phyloP scores from a whole-genome alignment of 2,329 filamentous ascomycete genomes.

The Proliferodiscus dingleyae region DNA sequence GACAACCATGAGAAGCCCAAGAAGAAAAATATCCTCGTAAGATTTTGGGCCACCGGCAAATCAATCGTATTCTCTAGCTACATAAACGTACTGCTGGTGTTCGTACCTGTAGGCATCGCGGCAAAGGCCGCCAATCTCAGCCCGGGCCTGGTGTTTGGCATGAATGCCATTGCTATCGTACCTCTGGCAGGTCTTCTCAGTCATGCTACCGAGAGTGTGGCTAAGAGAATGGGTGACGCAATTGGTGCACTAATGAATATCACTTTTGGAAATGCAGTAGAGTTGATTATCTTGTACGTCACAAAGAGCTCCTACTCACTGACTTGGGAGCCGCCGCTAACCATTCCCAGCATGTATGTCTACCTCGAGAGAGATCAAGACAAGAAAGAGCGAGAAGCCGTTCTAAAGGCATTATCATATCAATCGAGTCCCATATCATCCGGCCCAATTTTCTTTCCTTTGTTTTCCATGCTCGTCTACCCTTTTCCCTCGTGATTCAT shows the following conservation, averaged over 20 bases:
- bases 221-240: constrained; percentile 66
- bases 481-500: constrained; percentile 23
- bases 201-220: constrained; percentile 71
- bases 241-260: constrained; percentile 70
- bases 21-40: constrained; percentile 25
- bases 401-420: constrained; percentile 39
- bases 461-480: constrained; percentile 17
- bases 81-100: constrained; percentile 72
- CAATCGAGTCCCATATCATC: constrained; percentile 42
- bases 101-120: constrained; percentile 73
- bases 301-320: neutral
- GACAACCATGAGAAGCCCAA: constrained; percentile 26
- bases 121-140: constrained; percentile 50
- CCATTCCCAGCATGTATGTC: constrained; percentile 48
- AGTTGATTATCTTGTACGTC: constrained; percentile 68
- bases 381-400: constrained; percentile 42
- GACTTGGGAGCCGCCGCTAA: constrained; percentile 24
- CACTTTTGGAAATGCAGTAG: constrained; percentile 74
- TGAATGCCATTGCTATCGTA: constrained; percentile 73
- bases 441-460: constrained; percentile 19
- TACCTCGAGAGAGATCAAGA: constrained; percentile 39
- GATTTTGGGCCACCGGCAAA: constrained; percentile 39
- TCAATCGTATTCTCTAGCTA: constrained; percentile 66
- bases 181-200: constrained; percentile 68
- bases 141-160: constrained; percentile 62